Percentiles rank a stretch among this genome's conserved stretches.
Conservation (phyloP, 768 basidiomycete species). For the Mycena capillaripes region DNA sequence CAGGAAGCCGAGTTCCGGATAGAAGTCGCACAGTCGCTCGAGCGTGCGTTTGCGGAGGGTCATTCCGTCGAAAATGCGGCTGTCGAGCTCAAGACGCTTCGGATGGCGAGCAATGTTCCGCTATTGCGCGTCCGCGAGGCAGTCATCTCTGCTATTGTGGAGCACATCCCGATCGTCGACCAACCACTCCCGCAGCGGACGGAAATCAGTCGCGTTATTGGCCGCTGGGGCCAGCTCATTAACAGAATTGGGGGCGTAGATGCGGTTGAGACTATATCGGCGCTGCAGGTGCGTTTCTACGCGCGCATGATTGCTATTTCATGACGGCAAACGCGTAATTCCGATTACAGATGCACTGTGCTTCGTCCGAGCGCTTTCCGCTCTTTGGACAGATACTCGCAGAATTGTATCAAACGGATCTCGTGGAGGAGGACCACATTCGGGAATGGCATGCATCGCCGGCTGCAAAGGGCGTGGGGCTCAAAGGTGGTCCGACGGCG, state of each 20-base stretch:
- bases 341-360: slow-evolving; percentile 70
- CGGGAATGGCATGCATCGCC: slow-evolving; percentile 84
- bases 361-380: slow-evolving; percentile 70
- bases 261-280: slow-evolving; percentile 81
- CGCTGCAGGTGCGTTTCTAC: slow-evolving; percentile 73
- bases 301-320: background rate
- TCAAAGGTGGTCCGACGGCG: slow-evolving; percentile 52
- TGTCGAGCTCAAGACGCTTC: slow-evolving; percentile 95
- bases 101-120: slow-evolving; percentile 96
- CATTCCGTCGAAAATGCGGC: slow-evolving; percentile 94
- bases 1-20: slow-evolving; percentile 78
- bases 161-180: slow-evolving; percentile 74
- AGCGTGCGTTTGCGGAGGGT: slow-evolving; percentile 91
- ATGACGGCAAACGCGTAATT: background rate
- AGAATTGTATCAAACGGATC: slow-evolving; percentile 91
- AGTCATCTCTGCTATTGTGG: slow-evolving; percentile 88
- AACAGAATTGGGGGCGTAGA: slow-evolving; percentile 87
- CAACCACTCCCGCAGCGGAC: slow-evolving; percentile 70
- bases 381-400: slow-evolving; percentile 90
- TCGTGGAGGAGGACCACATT: slow-evolving; percentile 92
- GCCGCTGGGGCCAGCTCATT: slow-evolving; percentile 88
- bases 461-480: slow-evolving; percentile 65
- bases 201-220: slow-evolving; percentile 74
- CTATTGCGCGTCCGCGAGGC: slow-evolving; percentile 88
- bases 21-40: slow-evolving; percentile 88